Evolutionary conservation across 495 filamentous ascomycete species (phyloP), one percentile per base, ranked within the genome.

Genomic region (Hypoxylon intermedium): DNA sequence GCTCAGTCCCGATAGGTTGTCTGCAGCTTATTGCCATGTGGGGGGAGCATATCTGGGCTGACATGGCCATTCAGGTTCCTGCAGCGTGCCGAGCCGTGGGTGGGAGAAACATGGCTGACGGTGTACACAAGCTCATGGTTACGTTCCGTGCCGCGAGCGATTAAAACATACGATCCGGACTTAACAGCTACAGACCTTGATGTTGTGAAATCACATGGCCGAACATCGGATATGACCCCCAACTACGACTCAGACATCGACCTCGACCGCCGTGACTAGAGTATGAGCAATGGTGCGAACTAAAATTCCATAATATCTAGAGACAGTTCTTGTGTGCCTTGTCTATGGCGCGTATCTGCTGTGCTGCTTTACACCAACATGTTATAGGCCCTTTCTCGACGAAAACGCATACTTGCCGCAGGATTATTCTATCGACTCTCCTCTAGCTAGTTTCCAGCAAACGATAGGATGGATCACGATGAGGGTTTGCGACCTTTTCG

Each of bases 1-100:
- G 18, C 50, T 26, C 9, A 42, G 30, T 31, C 36, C 53, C 61
- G 54, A 59, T 65, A 65, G 55, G 61, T 44, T 28, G 2, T n/a
- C 43, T 41, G 61, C 50, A 49, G 45, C 33, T 15, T 7, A 36
- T 15, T 42, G 48, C 48, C n/a, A 60, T 60, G 56, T 60, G 53
- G 53, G 43, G 28, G 43, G 21, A 40, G 24, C 37, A 45, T 53
- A 15, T 37, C 41, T 42, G 33, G 42, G 6, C 28, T 37, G 34
- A 34, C 7, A 7, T 34, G 1, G 26, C 49, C 51, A 30, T 34
- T 56, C 31, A 51, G 36, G 58, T 55, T 53, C 38, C 37, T 65
- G 61, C 54, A 55, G 53, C 49, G 9, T 51, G 28, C 61, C 50
- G 55, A 34, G 33, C 31, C 40, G 3, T 30, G n/a, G 26, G 9